phyloP scores from a whole-genome alignment of 129 eudicot genomes.

The Daucus carota region DNA sequence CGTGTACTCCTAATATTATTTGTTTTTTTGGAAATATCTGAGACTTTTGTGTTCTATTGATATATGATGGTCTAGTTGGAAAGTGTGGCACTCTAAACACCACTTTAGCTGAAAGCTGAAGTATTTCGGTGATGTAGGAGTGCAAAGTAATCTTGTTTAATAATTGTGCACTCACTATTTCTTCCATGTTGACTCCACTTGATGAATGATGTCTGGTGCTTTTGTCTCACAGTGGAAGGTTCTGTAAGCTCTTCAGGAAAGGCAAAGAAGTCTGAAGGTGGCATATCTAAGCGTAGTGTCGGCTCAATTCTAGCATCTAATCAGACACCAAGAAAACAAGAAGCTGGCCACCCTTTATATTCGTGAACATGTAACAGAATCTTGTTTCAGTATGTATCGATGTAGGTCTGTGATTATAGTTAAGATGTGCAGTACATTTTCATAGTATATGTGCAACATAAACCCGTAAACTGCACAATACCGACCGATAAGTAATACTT shows the following conservation, averaged over 20 bases:
- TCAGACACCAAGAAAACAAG: slow-evolving; percentile 15
- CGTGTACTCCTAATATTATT: too few relatives aligned
- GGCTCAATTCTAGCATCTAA: slow-evolving; percentile 11
- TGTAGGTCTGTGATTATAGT: neutral
- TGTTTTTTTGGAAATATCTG: neutral
- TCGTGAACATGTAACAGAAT: slow-evolving; percentile 16
- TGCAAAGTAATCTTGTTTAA: too few relatives aligned
- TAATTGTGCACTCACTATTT: neutral
- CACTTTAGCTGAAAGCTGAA: too few relatives aligned
- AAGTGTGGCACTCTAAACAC: too few relatives aligned
- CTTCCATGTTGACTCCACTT: neutral
- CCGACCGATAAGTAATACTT: neutral
- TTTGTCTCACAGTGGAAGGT: slow-evolving; percentile 56
- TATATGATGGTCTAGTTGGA: neutral
- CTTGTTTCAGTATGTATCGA: neutral
- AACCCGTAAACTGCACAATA: neutral
- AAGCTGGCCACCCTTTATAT: slow-evolving; percentile 25
- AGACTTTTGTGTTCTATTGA: neutral
- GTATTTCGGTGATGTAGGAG: too few relatives aligned
- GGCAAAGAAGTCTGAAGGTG: slow-evolving; percentile 33
- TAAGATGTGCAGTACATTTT: neutral
- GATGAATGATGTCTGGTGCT: neutral
- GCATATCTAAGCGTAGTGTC: slow-evolving; percentile 11
- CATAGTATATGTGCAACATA: neutral
- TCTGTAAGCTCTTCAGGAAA: slow-evolving; percentile 64